Conservation (phyloP, 2,329 filamentous ascomycete species). For the Exophiala alcalophila region DNA sequence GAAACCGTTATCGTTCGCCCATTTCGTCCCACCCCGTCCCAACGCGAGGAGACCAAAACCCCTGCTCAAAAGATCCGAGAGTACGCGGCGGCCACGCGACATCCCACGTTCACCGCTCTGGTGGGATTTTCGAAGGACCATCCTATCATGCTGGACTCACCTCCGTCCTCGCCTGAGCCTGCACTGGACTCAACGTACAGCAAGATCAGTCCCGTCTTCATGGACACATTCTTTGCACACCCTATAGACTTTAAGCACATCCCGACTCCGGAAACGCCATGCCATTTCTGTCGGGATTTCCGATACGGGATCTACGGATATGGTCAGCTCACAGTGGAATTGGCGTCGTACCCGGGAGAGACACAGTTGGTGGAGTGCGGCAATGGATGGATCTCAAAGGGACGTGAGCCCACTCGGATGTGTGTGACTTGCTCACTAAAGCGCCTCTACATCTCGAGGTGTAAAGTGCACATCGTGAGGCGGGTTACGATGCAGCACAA, state of each 20-base stretch:
- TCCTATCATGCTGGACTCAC: constrained; percentile 16
- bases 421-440: constrained; percentile 26
- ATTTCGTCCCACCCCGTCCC: too few species aligned
- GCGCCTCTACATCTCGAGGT: constrained; percentile 27
- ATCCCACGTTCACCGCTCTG: background rate
- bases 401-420: constrained; percentile 26
- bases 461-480: constrained; percentile 14
- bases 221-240: constrained; percentile 19
- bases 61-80: too few species aligned
- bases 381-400: constrained; percentile 19
- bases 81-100: background rate
- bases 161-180: constrained; percentile 4
- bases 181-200: background rate
- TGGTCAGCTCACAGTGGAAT: constrained; percentile 15
- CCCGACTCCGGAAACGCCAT: constrained; percentile 7
- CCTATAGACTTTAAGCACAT: constrained; percentile 28
- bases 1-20: too few species aligned
- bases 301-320: constrained; percentile 28
- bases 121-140: constrained; percentile 7
- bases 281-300: constrained; percentile 30
- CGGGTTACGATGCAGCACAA: background rate
- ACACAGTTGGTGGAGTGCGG: constrained; percentile 20
- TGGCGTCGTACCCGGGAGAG: constrained; percentile 14
- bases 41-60: too few species aligned
- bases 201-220: background rate